These are phyloP conservation scores for Acephala macrosclerotiorum DNA, from an alignment of 2,329 filamentous ascomycete species.

Conservation along the genomic window DNA sequence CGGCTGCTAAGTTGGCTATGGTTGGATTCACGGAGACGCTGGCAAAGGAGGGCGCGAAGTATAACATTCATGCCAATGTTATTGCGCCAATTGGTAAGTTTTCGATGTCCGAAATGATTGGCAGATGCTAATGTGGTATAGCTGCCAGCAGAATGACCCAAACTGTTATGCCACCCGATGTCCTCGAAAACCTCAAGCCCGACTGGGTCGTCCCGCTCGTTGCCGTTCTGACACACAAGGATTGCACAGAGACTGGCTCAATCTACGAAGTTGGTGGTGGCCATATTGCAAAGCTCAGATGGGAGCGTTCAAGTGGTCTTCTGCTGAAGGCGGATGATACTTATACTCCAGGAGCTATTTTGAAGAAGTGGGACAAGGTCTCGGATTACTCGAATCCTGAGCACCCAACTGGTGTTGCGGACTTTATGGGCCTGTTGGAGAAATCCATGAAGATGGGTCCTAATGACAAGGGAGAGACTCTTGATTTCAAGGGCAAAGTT, in stretches of 20 bases:
- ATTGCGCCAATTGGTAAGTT: slow-evolving; percentile 79
- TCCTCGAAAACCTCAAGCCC: slow-evolving; percentile 78
- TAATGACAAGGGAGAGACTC: slow-evolving; percentile 74
- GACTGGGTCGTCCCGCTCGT: slow-evolving; percentile 96
- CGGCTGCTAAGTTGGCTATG: slow-evolving; percentile 92
- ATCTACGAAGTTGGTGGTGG: slow-evolving; percentile 96
- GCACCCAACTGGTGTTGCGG: slow-evolving; percentile 83
- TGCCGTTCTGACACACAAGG: slow-evolving; percentile 85
- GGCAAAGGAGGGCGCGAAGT: slow-evolving; percentile 96
- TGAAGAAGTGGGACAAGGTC: slow-evolving; percentile 89
- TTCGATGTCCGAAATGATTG: neutral
- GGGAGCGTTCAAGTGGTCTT: slow-evolving; percentile 91
- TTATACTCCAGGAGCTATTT: slow-evolving; percentile 86
- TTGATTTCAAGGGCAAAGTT: slow-evolving; percentile 85
- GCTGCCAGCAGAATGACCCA: slow-evolving; percentile 95
- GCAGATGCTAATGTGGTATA: slow-evolving; percentile 42
- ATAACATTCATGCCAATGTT: slow-evolving; percentile 95
- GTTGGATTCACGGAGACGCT: slow-evolving; percentile 98
- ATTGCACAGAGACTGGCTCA: slow-evolving; percentile 80
- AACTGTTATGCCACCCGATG: slow-evolving; percentile 94
- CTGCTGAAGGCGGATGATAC: slow-evolving; percentile 88
- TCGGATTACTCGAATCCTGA: slow-evolving; percentile 85
- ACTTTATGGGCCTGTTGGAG: slow-evolving; percentile 88
- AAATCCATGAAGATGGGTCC: slow-evolving; percentile 79
- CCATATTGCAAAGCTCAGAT: slow-evolving; percentile 90